A percentile compares a stretch with the other conserved stretches of the same genome.
Evolutionary conservation across 257 asterid genomes (phyloP).

Genomic region (Dorcoceras hygrometricum): DNA sequence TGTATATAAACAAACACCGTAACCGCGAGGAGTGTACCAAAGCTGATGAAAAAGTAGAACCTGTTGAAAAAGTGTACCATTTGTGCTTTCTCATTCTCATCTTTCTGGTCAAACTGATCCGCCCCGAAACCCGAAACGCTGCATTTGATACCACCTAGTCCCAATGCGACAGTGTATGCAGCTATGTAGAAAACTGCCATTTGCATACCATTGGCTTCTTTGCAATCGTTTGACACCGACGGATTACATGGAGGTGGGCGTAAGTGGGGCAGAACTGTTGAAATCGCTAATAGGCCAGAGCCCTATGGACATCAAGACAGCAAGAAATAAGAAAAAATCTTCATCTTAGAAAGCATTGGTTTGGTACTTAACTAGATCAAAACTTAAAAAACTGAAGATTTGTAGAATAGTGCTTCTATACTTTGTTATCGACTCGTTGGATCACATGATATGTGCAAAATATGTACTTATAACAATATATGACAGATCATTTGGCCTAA

Average conservation of each 20-base stretch:
- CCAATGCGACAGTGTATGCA: slow-evolving; percentile 23
- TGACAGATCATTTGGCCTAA: neutral
- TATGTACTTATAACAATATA: no score
- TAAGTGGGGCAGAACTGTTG: slow-evolving; percentile 20
- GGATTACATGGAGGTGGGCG: slow-evolving; percentile 27
- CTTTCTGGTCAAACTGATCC: slow-evolving; percentile 30
- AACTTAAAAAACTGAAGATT: neutral
- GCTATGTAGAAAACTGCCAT: slow-evolving; percentile 26
- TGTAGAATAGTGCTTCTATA: neutral
- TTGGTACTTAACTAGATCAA: neutral
- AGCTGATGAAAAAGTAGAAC: slow-evolving; percentile 35
- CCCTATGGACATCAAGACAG: slow-evolving; percentile 13
- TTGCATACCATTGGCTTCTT: slow-evolving; percentile 22
- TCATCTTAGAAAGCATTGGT: no score
- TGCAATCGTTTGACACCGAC: slow-evolving; percentile 1
- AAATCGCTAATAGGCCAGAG: slow-evolving; percentile 24
- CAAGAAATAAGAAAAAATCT: neutral
- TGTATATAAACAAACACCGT: slow-evolving; percentile 33
- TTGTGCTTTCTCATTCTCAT: slow-evolving; percentile 28
- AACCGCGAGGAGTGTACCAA: slow-evolving; percentile 36
- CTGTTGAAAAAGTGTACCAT: slow-evolving; percentile 34
- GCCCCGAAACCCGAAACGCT: slow-evolving; percentile 37
- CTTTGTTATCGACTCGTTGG: neutral
- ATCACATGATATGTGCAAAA: neutral
- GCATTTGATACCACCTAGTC: slow-evolving; percentile 35